Base-by-base conservation (phyloP, 2,329 filamentous ascomycete genomes). In the Talaromyces sp. region DNA sequence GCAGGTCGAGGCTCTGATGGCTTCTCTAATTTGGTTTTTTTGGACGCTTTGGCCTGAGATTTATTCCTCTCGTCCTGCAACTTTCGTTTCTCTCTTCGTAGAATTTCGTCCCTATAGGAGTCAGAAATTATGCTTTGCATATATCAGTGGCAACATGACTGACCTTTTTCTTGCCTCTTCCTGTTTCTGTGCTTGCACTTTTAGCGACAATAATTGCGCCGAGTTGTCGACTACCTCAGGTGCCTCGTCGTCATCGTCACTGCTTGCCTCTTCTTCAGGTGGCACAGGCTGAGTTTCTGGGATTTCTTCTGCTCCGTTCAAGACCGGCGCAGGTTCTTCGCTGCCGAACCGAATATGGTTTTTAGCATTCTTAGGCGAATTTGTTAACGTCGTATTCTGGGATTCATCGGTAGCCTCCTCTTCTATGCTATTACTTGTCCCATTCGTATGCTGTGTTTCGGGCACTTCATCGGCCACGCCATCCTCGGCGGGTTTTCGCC, bases 181-280 rank as follows among this genome's bases (percentile, higher is more conserved):
- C 67, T 72, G 71, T 63, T 73, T 77, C 64, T 74, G 74, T n/a
- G 75, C 72, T 47, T 73, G 69, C 27, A 70, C 69, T 63, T 72
- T 77, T n/a, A 78, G 68, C 61, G 72, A 73, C 44, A 70, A 65
- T 31, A 77, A 60, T 61, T 78, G 73, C 2, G 72, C 70, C 44
- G 76, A 74, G 63, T 78, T 79, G 51, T 77, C 72, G 44, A 79
- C 68, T 12, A 72, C 68, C 64, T 79, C 76, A 9, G 76, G 76
- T n/a, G 76, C 76, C n/a, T 75, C 73, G 60, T 78, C 76, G 53
- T 76, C 75, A 57, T 74, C 72, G 54, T 70, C 72, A 3, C 69
- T 65, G 18, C 66, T 65, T 34, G 64, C 55, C 28, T 62, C 59
- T 51, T 65, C 54, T 18, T 57, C 50, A 28, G 18, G 14, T 56